Percentiles rank a stretch among this genome's conserved stretches.
These are phyloP conservation scores for Trematosphaeria pertusa DNA, from an alignment of 2,329 filamentous ascomycete species.

Conservation along the genomic window DNA sequence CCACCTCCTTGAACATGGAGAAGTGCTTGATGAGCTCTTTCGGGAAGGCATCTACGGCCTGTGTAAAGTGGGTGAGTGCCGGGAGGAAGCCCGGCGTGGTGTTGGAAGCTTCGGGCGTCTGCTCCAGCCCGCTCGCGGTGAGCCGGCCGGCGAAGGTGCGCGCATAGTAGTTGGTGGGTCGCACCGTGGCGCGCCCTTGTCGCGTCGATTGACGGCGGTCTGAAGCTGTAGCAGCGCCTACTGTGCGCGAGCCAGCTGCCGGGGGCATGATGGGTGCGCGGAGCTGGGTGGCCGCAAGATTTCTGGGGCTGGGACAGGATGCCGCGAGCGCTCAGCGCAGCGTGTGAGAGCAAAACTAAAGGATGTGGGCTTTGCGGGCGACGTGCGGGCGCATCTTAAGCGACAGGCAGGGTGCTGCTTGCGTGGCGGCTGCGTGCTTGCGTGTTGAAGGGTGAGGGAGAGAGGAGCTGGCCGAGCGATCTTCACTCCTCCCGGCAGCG, in stretches of 20 bases:
- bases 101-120: conserved; percentile 46
- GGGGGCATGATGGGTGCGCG: conserved; percentile 43
- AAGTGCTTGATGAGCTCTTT: conserved; percentile 96
- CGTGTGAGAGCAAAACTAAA: conserved; percentile 19
- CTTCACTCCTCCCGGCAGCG: conserved; percentile 3
- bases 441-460: conserved; percentile 17
- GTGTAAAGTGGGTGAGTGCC: conserved; percentile 79
- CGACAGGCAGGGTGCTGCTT: conserved; percentile 26
- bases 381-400: conserved; percentile 39
- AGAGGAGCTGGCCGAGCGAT: conserved; percentile 1
- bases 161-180: conserved; percentile 61
- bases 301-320: conserved; percentile 13
- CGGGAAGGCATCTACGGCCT: conserved; percentile 88
- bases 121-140: conserved; percentile 43
- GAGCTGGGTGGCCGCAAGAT: conserved; percentile 22
- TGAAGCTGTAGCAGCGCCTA: conserved; percentile 23
- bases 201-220: conserved; percentile 52
- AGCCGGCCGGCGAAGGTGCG: conserved; percentile 53
- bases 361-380: conserved; percentile 23
- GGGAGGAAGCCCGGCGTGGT: conserved; percentile 65
- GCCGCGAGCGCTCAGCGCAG: conserved; percentile 28
- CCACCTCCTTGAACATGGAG: conserved; percentile 94
- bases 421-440: conserved; percentile 27
- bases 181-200: conserved; percentile 54
- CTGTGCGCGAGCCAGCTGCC: conserved; percentile 40